Conservation (phyloP, 495 filamentous ascomycete species). For the Neurospora sp. region DNA sequence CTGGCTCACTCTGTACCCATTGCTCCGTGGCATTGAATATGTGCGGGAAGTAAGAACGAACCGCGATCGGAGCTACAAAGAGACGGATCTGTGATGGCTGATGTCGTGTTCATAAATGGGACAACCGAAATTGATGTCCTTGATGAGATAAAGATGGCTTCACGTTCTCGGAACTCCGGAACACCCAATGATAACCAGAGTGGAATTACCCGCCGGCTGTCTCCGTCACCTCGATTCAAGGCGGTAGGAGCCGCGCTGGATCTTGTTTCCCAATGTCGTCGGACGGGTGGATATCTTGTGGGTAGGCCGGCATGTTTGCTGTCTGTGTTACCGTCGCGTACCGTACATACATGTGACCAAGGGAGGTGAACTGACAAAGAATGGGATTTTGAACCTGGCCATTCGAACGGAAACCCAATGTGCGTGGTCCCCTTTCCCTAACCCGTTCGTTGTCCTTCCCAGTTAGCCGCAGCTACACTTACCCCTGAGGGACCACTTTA, state of each 20-base stretch:
- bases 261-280: not conserved
- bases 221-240: not conserved
- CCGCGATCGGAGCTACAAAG: not conserved
- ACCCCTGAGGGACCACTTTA: not conserved
- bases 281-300: not conserved
- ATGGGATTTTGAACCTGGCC: not conserved
- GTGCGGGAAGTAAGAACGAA: not conserved
- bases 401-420: not conserved
- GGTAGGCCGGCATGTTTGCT: not conserved
- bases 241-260: not conserved
- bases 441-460: not conserved
- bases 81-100: not conserved
- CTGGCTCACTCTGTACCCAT: not conserved
- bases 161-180: not conserved
- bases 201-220: not conserved
- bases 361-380: not conserved
- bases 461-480: not conserved
- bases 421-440: not conserved
- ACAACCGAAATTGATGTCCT: not conserved
- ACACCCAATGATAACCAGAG: not conserved
- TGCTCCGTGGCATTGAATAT: not conserved
- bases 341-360: not conserved
- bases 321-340: not conserved
- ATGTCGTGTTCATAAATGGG: not conserved
- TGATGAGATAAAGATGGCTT: not conserved